A percentile compares a stretch with the other conserved stretches of the same genome.
Conservation (phyloP, 23 red algal genomes). For the Agarophyton chilense region DNA sequence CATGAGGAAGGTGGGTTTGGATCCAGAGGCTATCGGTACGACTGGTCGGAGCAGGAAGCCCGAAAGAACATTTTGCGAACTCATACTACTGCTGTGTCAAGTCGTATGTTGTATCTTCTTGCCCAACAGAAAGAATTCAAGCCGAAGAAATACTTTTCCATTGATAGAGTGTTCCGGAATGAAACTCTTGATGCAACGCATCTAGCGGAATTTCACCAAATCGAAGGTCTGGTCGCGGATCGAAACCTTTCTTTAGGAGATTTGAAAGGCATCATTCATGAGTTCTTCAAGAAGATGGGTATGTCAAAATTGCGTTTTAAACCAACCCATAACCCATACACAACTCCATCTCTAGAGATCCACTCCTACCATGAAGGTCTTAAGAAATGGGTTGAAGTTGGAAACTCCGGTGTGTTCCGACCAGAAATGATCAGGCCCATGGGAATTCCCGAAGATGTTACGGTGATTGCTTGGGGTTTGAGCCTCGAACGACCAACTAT, state of each 20-base stretch:
- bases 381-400: slow-evolving; percentile 95
- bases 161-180: slow-evolving; percentile 98
- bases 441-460: slow-evolving; percentile 90
- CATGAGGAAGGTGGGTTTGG: slow-evolving; percentile 90
- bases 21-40: slow-evolving; percentile 91
- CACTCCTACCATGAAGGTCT: slow-evolving; percentile 88
- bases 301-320: slow-evolving; percentile 96
- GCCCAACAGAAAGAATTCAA: slow-evolving; percentile 68
- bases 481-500: slow-evolving; percentile 97
- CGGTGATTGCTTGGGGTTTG: slow-evolving; percentile 97
- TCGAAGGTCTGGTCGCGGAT: slow-evolving; percentile 94
- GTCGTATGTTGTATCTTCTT: slow-evolving; percentile 89
- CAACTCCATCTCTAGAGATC: slow-evolving; percentile 94
- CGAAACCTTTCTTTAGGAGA: slow-evolving; percentile 84
- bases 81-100: slow-evolving; percentile 96
- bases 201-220: slow-evolving; percentile 98
- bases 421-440: slow-evolving; percentile 99
- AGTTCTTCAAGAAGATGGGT: slow-evolving; percentile 96
- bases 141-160: slow-evolving; percentile 92
- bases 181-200: slow-evolving; percentile 98
- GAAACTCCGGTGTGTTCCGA: slow-evolving; percentile 96
- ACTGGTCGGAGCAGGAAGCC: slow-evolving; percentile 87
- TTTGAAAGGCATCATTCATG: slow-evolving; percentile 91
- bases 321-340: slow-evolving; percentile 98
- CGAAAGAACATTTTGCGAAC: slow-evolving; percentile 91